Evolutionary conservation across 306 rosid species (phyloP), one percentile per base, ranked within the genome.

Genomic region (Vigna unguiculata): DNA sequence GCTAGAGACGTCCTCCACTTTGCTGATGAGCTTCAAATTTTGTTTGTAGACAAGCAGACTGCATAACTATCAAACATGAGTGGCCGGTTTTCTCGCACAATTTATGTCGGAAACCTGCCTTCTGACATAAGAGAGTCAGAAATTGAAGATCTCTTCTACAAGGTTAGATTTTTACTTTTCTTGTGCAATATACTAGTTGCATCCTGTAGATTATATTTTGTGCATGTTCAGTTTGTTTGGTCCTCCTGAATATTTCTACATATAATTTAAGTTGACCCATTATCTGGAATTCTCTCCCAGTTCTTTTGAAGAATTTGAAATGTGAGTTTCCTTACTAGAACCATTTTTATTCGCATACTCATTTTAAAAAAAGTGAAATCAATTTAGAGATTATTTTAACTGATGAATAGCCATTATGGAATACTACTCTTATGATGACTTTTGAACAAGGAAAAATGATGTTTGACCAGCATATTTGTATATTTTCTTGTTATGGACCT

Each of bases 21-120:
- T 53, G 64, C 69, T 85, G 64, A 82, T 9, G 80, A 75, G 34
- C 51, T 78, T 63, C 74, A 45, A 11, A 65, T 78, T 73, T 79
- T 87, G 30, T 61, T 53, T 91, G 96, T 90, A 88, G 97, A 61
- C 32, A n/a, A n/a, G n/a, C n/a, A 47, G 66, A 77, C 54, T 65
- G 55, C 74, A 8, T 46, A 54, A 82, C 72, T 78, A 59, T 82
- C 85, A 83, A 65, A 89, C 75, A 96, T 96, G 99, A 92, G 97
- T 74, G 91, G 97, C 49, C 99, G 99, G 43, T 96, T 96, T 89
- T 96, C 99, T 81, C 99, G 99, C 86, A 92, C 99, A 38, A 96
- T 96, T 75, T 96, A 96, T 72, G 99, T 96, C 7, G 99, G 99
- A 79, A 96, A 96, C 86, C 86, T 96, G 86, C 99, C 99, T 15